phyloP scores from a whole-genome alignment of 257 asterid genomes.

The Petunia secreta region DNA sequence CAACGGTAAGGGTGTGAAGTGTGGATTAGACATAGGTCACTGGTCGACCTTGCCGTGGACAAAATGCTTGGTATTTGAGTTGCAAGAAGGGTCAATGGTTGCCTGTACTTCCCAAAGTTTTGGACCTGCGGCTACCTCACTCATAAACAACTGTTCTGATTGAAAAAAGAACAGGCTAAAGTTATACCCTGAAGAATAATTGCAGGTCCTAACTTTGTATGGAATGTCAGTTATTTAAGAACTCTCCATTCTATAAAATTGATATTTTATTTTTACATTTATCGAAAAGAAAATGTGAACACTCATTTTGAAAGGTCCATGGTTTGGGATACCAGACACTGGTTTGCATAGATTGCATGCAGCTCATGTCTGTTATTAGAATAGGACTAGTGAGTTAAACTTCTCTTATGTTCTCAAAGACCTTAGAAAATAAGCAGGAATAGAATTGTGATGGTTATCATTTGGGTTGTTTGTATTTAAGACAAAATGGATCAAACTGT shows the following conservation, averaged over 20 bases:
- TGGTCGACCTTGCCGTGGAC: too few species aligned
- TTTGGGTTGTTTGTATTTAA: background rate
- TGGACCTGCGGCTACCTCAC: too few species aligned
- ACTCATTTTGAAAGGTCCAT: background rate
- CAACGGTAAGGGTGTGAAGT: too few species aligned
- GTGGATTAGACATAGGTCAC: too few species aligned
- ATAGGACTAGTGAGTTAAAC: background rate
- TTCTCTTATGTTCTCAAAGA: background rate
- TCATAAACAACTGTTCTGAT: too few species aligned
- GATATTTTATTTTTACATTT: background rate
- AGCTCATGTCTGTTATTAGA: background rate
- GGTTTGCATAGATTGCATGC: constrained; percentile 17
- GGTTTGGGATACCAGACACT: background rate
- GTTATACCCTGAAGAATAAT: background rate
- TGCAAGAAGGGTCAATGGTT: too few species aligned
- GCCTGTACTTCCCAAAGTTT: too few species aligned
- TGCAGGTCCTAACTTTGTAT: background rate
- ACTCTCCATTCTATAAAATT: background rate
- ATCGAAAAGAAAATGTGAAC: background rate
- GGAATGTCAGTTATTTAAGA: background rate
- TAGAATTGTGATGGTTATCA: background rate
- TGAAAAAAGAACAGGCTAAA: background rate
- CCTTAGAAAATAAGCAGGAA: background rate
- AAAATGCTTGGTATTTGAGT: too few species aligned
- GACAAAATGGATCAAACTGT: background rate